Conservation (phyloP, 2,329 filamentous ascomycete species). For the Claviceps fusiformis region DNA sequence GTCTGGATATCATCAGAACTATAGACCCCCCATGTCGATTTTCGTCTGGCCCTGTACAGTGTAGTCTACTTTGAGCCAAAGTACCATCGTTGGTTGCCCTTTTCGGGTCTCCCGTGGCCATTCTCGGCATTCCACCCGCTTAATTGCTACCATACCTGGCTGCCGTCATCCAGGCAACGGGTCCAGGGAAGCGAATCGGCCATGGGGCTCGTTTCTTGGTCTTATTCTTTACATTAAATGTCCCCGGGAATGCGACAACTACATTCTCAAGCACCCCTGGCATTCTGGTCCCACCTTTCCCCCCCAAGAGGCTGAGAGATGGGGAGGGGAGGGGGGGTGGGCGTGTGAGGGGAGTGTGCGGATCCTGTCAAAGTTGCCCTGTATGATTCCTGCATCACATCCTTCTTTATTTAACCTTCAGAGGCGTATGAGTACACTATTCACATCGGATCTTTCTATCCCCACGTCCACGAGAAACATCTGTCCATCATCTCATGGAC, state of each 20-base stretch:
- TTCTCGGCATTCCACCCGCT: constrained; percentile 2
- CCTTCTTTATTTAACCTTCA: not conserved
- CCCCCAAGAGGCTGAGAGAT: not conserved
- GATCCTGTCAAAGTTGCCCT: not conserved
- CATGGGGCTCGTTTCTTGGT: not conserved
- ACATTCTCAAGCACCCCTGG: constrained; percentile 3
- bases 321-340: not conserved
- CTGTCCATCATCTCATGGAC: constrained; percentile 2
- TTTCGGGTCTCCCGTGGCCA: constrained; percentile 1
- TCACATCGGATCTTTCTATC: constrained; percentile 1
- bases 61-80: constrained; percentile 1
- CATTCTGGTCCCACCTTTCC: not conserved
- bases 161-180: not conserved
- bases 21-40: constrained; percentile 1
- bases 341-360: not conserved
- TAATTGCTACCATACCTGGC: not conserved
- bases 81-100: constrained; percentile 1
- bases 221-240: not conserved
- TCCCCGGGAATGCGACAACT: constrained; percentile 5
- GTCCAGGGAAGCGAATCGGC: not conserved
- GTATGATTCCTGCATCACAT: not conserved
- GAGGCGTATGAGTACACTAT: not conserved
- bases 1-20: constrained; percentile 1
- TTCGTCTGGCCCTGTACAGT: not conserved
- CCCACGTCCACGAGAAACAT: constrained; percentile 4